These are phyloP conservation scores for Fraxinus quadrangulata DNA, from an alignment of 257 asterid species.

Conservation along the genomic window DNA sequence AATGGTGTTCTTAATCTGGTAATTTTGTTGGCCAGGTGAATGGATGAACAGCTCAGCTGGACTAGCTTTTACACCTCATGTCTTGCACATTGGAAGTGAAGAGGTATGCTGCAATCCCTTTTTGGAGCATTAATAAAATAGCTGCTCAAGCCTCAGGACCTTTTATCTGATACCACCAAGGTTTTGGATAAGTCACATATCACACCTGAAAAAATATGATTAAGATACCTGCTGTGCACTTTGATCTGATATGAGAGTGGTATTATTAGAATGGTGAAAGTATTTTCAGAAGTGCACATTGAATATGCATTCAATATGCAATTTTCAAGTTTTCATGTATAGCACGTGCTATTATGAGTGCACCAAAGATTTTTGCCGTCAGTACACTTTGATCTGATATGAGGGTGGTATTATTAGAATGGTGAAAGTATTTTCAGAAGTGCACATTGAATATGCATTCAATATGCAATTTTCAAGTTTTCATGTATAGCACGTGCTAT, in stretches of 20 bases:
- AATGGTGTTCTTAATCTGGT: background rate
- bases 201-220: background rate
- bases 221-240: background rate
- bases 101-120: conserved; percentile 29
- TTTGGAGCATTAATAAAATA: background rate
- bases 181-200: background rate
- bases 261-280: background rate
- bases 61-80: conserved; percentile 48
- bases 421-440: no score
- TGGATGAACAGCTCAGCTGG: conserved; percentile 57
- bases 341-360: background rate
- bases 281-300: background rate
- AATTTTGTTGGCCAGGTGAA: conserved; percentile 37
- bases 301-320: background rate
- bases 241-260: background rate
- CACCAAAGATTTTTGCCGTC: background rate
- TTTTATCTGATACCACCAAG: background rate
- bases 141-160: background rate
- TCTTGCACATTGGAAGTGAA: conserved; percentile 40
- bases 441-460: no score
- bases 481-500: background rate
- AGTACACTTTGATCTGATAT: no score
- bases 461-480: background rate
- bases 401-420: no score
- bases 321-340: background rate